Conservation (phyloP, 176 grass and related monocot genomes). For the Lolium rigidum region DNA sequence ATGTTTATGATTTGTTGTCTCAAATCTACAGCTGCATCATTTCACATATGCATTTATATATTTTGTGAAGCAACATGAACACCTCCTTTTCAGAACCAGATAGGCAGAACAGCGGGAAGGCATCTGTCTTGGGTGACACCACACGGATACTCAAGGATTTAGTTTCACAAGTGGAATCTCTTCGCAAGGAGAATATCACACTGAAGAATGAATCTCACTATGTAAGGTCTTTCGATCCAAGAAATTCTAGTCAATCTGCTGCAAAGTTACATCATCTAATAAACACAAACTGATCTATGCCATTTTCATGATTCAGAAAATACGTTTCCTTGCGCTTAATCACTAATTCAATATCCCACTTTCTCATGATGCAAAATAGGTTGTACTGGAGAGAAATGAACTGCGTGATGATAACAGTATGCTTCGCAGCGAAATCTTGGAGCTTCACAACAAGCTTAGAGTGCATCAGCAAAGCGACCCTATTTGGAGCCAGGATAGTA, state of each 20-base stretch:
- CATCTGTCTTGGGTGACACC: constrained; percentile 71
- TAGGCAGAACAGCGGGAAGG: constrained; percentile 81
- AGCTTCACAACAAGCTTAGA: constrained; percentile 62
- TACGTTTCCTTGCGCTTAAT: neutral
- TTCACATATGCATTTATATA: neutral
- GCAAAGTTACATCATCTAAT: constrained; percentile 8
- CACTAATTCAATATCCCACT: constrained; percentile 1
- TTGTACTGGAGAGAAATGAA: constrained; percentile 79
- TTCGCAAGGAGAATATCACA: constrained; percentile 76
- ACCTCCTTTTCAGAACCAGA: constrained; percentile 68
- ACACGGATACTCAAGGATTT: constrained; percentile 70
- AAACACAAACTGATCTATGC: neutral
- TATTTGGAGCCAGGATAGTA: constrained; percentile 48
- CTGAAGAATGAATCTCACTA: constrained; percentile 89
- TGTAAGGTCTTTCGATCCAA: constrained; percentile 55
- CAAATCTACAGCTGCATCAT: neutral
- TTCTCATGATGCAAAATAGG: constrained; percentile 54
- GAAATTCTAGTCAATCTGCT: neutral
- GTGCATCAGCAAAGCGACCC: constrained; percentile 37
- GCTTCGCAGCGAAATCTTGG: constrained; percentile 59
- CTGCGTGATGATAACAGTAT: constrained; percentile 66
- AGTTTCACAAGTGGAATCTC: constrained; percentile 76
- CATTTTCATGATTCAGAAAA: neutral
- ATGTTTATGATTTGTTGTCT: neutral
- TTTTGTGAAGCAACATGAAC: constrained; percentile 2